These are phyloP conservation scores for Sugiyamaella novakii DNA, from an alignment of 1,139 yeast species.

Conservation along the genomic window DNA sequence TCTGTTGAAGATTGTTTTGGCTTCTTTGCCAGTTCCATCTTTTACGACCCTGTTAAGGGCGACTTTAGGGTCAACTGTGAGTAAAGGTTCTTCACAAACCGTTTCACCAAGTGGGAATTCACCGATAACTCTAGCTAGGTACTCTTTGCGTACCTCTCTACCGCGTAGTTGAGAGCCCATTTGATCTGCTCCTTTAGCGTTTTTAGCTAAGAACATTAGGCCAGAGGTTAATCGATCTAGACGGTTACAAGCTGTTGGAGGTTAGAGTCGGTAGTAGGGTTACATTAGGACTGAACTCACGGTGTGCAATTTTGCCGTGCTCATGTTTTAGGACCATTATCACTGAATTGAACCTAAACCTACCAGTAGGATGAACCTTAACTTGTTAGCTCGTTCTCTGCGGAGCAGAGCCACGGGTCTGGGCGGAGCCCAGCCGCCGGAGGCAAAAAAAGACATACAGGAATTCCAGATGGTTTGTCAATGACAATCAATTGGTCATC, in stretches of 20 bases:
- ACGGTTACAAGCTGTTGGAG: constrained; percentile 66
- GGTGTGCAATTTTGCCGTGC: constrained; percentile 65
- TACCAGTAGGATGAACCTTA: constrained; percentile 83
- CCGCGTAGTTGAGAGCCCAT: constrained; percentile 76
- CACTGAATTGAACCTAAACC: constrained; percentile 83
- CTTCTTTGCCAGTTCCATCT: constrained; percentile 59
- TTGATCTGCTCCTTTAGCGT: constrained; percentile 74
- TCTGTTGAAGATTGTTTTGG: constrained; percentile 53
- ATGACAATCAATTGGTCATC: constrained; percentile 80
- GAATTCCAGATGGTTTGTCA: constrained; percentile 93
- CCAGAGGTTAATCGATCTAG: constrained; percentile 93
- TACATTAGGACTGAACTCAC: constrained; percentile 29
- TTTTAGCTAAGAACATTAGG: constrained; percentile 87
- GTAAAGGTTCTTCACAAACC: constrained; percentile 66
- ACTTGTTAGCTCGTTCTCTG: constrained; percentile 8
- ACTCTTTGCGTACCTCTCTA: constrained; percentile 76
- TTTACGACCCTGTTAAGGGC: constrained; percentile 72
- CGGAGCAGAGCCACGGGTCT: no score
- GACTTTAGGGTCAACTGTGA: constrained; percentile 74
- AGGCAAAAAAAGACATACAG: constrained; percentile 63
- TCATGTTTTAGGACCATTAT: constrained; percentile 80
- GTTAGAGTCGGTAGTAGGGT: constrained; percentile 13
- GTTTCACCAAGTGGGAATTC: constrained; percentile 66
- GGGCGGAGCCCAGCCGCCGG: no score
- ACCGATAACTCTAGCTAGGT: constrained; percentile 85